Evolutionary conservation across 768 basidiomycete species (phyloP), one percentile per base, ranked within the genome.

Genomic region (Suillus subaureus): DNA sequence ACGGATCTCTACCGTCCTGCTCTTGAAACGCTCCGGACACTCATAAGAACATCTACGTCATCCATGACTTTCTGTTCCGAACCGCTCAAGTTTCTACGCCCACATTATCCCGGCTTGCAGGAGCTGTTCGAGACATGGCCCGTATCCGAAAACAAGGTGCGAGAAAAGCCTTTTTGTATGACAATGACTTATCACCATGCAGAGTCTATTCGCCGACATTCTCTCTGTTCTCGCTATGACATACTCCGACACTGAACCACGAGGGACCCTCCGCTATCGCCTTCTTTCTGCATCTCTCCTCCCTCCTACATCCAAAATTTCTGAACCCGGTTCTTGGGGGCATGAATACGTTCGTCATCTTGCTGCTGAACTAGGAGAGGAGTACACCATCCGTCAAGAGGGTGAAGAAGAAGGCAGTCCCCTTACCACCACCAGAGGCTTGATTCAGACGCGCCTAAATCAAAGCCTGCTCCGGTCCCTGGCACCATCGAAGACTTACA

Each of bases 51-150:
- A 7, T 96, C 96, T 13, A 99, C 97, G 4, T 96, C 94, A 18
- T 97, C 96, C 7, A 99, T 99, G 97, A 99, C 97, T n/a, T 13
- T 96, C 95, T 28, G 97, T 99, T 12, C 97, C 97, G 1, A 99
- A 81, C 97, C 97, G 35, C 85, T 99, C 65, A 99, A 99, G 80
- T 99, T 99, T 79, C 85, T 99, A 37, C 90, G 96, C 64, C 96
- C 96, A 40, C 91, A 95, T 75, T 99, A 97, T 75, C 92, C 91
- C 57, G 89, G 88, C 65, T 85, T 97, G 49, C 92, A 96, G 77
- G 82, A 82, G 28, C 80, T 98, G 33, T 96, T 96, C 76, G 90
- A 93, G 66, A 83, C 89, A 45, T 94, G 96, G 90, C 75, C 87
- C 2, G 73, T 84, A 28, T 96, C 93, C 47, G 87, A 90, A 69